phyloP scores from a whole-genome alignment of 2,329 filamentous ascomycete species.

The Ophiocordyceps camponoti-saundersi region DNA sequence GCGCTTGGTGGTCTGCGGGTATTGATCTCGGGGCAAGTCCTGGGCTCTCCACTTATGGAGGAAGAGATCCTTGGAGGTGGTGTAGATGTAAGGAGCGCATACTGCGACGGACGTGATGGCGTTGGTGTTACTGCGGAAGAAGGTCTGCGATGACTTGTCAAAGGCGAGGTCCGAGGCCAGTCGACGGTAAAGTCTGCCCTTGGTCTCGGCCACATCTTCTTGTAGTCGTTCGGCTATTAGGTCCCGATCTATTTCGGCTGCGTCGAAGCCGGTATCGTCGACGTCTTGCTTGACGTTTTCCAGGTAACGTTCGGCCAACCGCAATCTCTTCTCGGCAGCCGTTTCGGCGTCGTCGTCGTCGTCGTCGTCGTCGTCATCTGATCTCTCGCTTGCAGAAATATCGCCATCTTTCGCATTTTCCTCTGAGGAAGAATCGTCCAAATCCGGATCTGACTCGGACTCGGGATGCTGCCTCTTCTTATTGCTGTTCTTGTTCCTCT shows the following conservation, averaged over 20 bases:
- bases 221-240: slow-evolving; percentile 78
- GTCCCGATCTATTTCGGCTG: slow-evolving; percentile 82
- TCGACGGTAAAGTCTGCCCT: slow-evolving; percentile 74
- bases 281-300: slow-evolving; percentile 76
- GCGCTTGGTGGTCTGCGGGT: slow-evolving; percentile 38
- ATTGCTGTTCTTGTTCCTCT: not conserved
- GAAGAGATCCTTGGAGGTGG: slow-evolving; percentile 67
- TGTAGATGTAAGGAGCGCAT: slow-evolving; percentile 69
- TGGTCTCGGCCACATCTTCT: slow-evolving; percentile 82
- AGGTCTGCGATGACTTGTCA: slow-evolving; percentile 44
- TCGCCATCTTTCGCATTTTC: slow-evolving; percentile 17
- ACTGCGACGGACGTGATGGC: slow-evolving; percentile 66
- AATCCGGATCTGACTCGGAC: slow-evolving; percentile 62
- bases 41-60: slow-evolving; percentile 84
- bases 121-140: slow-evolving; percentile 65
- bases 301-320: slow-evolving; percentile 82
- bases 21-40: slow-evolving; percentile 42
- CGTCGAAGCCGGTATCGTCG: slow-evolving; percentile 74
- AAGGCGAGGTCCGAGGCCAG: slow-evolving; percentile 62
- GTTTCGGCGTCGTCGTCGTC: slow-evolving; percentile 62
- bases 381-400: slow-evolving; percentile 27
- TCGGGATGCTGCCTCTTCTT: slow-evolving; percentile 32
- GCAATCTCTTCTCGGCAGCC: slow-evolving; percentile 69
- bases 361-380: not conserved
- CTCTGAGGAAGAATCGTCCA: slow-evolving; percentile 30